Evolutionary conservation across 73 alveolate genomes (phyloP), one percentile per base, ranked within the genome.

Genomic region (Diophrys sp.): DNA sequence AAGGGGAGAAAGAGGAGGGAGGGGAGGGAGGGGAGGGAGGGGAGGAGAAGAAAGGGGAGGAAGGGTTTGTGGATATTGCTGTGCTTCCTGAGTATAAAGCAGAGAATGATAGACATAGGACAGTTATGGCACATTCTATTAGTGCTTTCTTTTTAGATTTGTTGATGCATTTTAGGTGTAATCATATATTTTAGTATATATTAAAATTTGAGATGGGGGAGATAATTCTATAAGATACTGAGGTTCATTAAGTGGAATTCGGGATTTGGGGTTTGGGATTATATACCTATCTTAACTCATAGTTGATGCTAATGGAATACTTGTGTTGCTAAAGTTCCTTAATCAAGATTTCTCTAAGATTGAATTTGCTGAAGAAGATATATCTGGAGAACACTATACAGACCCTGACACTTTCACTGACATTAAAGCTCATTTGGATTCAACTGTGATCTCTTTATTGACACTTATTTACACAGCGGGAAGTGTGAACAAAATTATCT

Each of bases 221-320:
- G n/a, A n/a, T n/a, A n/a, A n/a, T n/a, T n/a, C n/a, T n/a, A n/a
- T n/a, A n/a, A n/a, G n/a, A n/a, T n/a, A n/a, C n/a, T n/a, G n/a
- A n/a, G n/a, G n/a, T n/a, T n/a, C n/a, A n/a, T n/a, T n/a, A n/a
- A n/a, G n/a, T n/a, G n/a, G n/a, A n/a, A n/a, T n/a, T n/a, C n/a
- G n/a, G n/a, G n/a, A n/a, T n/a, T n/a, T n/a, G n/a, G n/a, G n/a
- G n/a, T n/a, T n/a, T n/a, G n/a, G n/a, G n/a, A n/a, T 80, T 54
- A 72, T 89, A 54, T 91, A 91, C 29, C 71, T 91, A 31, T 78
- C 89, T 27, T 68, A 89, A 67, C 75, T 91, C 14, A 87, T 91
- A 32, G 92, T 91, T 31, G 97, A 91, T 88, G 97, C 97, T 14
- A 91, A 91, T 83, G 97, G 97, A 0, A 90, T 91, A 5, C 67